These are phyloP conservation scores for Durusdinium trenchii DNA, from an alignment of 73 alveolate species.

Conservation along the genomic window DNA sequence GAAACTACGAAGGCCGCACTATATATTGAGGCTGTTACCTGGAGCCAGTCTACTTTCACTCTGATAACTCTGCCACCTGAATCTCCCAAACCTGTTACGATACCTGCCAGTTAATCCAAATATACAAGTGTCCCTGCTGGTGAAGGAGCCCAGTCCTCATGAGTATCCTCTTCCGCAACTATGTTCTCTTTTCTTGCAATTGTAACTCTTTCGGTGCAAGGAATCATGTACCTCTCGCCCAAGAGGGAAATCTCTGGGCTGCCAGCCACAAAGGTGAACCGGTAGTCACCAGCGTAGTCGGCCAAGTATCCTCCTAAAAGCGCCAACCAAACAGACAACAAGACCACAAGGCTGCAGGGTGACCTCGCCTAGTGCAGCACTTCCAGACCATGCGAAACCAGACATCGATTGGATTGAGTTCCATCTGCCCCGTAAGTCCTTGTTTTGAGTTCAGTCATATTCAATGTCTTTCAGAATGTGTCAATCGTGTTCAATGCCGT, in stretches of 20 bases:
- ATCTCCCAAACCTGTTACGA: too few relatives aligned
- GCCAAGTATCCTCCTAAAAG: constrained; percentile 82
- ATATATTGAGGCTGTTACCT: constrained; percentile 84
- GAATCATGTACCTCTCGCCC: too few relatives aligned
- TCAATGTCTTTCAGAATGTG: too few relatives aligned
- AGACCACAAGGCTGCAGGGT: not conserved
- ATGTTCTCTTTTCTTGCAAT: not conserved
- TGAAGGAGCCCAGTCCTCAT: too few relatives aligned
- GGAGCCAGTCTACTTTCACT: too few relatives aligned
- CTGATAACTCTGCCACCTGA: too few relatives aligned
- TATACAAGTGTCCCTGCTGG: too few relatives aligned
- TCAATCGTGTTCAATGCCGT: too few relatives aligned
- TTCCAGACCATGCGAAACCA: constrained; percentile 76
- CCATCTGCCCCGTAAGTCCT: constrained; percentile 91
- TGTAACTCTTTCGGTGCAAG: too few relatives aligned
- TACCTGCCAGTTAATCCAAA: too few relatives aligned
- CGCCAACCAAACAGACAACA: not conserved
- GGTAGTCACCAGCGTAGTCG: constrained; percentile 72
- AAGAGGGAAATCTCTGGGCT: not conserved
- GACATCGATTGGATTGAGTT: constrained; percentile 70
- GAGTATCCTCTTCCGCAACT: too few relatives aligned
- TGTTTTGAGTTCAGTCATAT: too few relatives aligned
- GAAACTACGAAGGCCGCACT: constrained; percentile 6
- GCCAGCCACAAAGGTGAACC: constrained; percentile 63
- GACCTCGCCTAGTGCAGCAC: constrained; percentile 74